These are phyloP conservation scores for Sugiyamaella novakii DNA, from an alignment of 1,139 yeast genomes.

Conservation along the genomic window DNA sequence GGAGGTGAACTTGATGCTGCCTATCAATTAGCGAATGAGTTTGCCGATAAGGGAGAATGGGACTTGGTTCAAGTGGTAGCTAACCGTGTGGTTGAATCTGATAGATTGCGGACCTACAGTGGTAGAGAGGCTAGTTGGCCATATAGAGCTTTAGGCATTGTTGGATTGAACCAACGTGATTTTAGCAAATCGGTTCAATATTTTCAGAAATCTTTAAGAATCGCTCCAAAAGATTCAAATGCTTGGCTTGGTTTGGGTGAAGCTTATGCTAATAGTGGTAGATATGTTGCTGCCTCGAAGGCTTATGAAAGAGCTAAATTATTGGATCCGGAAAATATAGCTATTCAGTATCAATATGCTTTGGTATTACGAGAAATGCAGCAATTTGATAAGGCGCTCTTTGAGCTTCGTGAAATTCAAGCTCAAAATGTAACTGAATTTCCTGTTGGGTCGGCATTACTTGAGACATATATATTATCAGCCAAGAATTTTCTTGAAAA, in stretches of 20 bases:
- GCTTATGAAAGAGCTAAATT: constrained; percentile 70
- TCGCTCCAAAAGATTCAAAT: constrained; percentile 64
- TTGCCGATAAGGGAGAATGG: constrained; percentile 76
- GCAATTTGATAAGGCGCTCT: constrained; percentile 53
- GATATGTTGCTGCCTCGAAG: constrained; percentile 81
- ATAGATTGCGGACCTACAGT: constrained; percentile 47
- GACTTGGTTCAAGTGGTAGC: constrained; percentile 78
- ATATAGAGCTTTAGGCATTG: constrained; percentile 79
- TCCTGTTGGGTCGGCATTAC: constrained; percentile 45
- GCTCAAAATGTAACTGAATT: neutral
- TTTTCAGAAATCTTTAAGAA: constrained; percentile 82
- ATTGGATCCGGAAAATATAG: constrained; percentile 57
- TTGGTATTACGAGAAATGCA: constrained; percentile 55
- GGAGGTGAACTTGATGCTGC: constrained; percentile 77
- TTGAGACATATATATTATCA: constrained; percentile 59
- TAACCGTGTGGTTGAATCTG: constrained; percentile 58
- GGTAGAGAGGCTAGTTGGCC: constrained; percentile 70
- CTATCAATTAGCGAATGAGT: constrained; percentile 64
- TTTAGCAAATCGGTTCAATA: constrained; percentile 82
- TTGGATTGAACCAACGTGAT: constrained; percentile 69
- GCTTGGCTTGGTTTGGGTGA: constrained; percentile 97
- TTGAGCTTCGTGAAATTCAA: constrained; percentile 40
- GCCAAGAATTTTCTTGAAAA: constrained; percentile 54
- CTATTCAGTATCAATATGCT: constrained; percentile 68
- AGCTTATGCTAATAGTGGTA: constrained; percentile 82